Conservation (phyloP, 495 filamentous ascomycete species). For the Hypoxylon trugodes region DNA sequence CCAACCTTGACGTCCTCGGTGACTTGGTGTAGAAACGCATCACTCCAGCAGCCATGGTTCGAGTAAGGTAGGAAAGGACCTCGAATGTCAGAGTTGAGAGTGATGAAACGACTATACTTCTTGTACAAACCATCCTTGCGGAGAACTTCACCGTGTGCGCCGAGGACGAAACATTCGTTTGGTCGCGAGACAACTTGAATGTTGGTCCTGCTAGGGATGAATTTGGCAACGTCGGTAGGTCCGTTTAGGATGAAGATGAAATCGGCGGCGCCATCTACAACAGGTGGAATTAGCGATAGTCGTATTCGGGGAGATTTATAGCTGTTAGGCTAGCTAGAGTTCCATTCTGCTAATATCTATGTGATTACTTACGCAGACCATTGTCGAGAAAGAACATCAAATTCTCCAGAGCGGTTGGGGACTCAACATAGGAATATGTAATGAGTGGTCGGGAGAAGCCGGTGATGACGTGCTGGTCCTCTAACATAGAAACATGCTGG, state of each 20-base stretch:
- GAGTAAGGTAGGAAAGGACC: constrained; percentile 49
- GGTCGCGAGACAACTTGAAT: constrained; percentile 36
- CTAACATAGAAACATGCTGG: background rate
- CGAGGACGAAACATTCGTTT: constrained; percentile 45
- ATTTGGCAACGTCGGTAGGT: constrained; percentile 26
- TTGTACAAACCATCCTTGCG: constrained; percentile 39
- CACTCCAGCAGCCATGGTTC: constrained; percentile 45
- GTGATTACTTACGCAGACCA: constrained; percentile 35
- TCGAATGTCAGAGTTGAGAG: constrained; percentile 43
- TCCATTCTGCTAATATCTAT: too few species aligned
- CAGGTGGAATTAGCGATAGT: background rate
- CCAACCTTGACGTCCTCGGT: constrained; percentile 45
- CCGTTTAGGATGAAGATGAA: constrained; percentile 52
- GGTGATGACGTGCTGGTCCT: background rate
- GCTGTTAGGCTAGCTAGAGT: too few species aligned
- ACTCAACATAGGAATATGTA: constrained; percentile 46
- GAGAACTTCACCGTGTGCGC: constrained; percentile 41
- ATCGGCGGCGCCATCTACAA: constrained; percentile 42
- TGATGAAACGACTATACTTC: constrained; percentile 46
- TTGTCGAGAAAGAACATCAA: constrained; percentile 44
- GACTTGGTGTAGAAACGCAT: constrained; percentile 39
- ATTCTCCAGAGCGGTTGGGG: constrained; percentile 37
- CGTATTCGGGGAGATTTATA: too few species aligned
- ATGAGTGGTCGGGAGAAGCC: constrained; percentile 22
- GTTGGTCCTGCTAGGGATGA: constrained; percentile 39